phyloP scores from a whole-genome alignment of 768 basidiomycete species.

The Cystofilobasidium capitatum region DNA sequence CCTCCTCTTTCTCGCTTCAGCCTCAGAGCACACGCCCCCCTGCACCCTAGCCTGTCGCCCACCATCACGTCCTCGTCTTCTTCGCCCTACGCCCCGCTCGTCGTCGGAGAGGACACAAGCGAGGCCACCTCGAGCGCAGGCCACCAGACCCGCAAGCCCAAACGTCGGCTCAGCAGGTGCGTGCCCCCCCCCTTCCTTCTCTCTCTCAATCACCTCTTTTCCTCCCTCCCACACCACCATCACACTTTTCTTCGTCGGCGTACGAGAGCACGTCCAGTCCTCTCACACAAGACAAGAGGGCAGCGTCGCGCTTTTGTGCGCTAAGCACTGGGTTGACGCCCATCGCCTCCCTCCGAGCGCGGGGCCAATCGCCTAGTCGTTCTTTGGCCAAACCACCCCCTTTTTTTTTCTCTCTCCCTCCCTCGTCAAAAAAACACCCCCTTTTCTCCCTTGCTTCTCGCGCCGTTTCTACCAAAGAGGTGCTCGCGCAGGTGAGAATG shows the following conservation, averaged over 20 bases:
- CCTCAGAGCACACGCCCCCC: not conserved
- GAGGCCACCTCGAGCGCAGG: not conserved
- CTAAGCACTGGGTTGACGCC: no score
- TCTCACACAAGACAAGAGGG: no score
- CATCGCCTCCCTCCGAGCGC: no score
- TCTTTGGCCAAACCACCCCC: no score
- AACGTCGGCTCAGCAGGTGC: constrained; percentile 3
- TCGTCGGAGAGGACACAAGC: not conserved
- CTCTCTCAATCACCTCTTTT: no score
- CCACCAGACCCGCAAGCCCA: not conserved
- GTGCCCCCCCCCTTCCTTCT: not conserved
- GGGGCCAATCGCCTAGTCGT: no score
- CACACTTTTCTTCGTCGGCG: no score
- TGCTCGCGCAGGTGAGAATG: not conserved
- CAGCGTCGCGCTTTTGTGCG: no score
- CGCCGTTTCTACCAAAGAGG: not conserved
- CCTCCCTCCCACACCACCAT: no score
- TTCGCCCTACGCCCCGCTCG: not conserved
- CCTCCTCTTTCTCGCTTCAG: not conserved
- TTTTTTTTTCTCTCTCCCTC: constrained; percentile 4
- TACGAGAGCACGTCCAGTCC: no score
- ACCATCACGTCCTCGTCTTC: not conserved
- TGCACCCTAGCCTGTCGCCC: not conserved
- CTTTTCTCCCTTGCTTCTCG: not conserved
- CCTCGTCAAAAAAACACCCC: not conserved